Percentiles rank a stretch among this genome's conserved stretches.
phyloP scores from a whole-genome alignment of 2,329 filamentous ascomycete genomes.

The Endocalyx cinctus region DNA sequence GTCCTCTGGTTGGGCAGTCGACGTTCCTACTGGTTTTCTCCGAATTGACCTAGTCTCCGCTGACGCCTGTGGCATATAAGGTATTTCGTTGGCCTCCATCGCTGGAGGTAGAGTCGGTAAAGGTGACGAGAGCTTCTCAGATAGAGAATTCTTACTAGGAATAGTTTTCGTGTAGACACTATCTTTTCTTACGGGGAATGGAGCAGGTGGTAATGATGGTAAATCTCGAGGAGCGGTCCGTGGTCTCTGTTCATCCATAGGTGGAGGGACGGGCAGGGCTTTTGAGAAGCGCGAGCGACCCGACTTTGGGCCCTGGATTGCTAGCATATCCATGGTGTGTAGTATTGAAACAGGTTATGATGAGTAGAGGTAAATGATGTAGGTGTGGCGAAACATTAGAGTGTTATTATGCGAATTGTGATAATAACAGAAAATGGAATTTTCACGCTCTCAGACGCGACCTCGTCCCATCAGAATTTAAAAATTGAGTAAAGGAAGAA shows the following conservation, averaged over 20 bases:
- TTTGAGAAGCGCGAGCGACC: constrained; percentile 55
- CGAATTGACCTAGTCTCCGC: constrained; percentile 29
- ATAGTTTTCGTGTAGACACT: constrained; percentile 17
- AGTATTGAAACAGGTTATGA: too few species aligned
- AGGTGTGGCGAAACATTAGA: neutral
- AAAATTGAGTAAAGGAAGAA: constrained; percentile 8
- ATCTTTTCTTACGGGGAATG: constrained; percentile 24
- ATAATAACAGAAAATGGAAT: constrained; percentile 9
- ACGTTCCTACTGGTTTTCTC: constrained; percentile 29
- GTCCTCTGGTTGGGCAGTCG: constrained; percentile 7
- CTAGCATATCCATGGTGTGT: constrained; percentile 20
- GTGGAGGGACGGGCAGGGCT: constrained; percentile 49
- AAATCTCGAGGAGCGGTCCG: constrained; percentile 18
- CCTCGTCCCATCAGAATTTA: constrained; percentile 19
- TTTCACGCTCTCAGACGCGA: constrained; percentile 12
- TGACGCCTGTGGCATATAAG: too few species aligned
- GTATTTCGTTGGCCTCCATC: constrained; percentile 16
- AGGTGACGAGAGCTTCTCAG: constrained; percentile 24
- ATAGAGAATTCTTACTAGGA: constrained; percentile 17
- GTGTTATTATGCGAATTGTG: constrained; percentile 17
- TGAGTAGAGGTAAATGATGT: neutral
- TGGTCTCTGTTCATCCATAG: constrained; percentile 17
- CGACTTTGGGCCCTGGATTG: constrained; percentile 30
- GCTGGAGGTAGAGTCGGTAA: constrained; percentile 26
- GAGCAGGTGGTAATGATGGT: constrained; percentile 18